Evolutionary conservation across 1,139 yeast species (phyloP).

Genomic region (Scheffersomyces segobiensis): DNA sequence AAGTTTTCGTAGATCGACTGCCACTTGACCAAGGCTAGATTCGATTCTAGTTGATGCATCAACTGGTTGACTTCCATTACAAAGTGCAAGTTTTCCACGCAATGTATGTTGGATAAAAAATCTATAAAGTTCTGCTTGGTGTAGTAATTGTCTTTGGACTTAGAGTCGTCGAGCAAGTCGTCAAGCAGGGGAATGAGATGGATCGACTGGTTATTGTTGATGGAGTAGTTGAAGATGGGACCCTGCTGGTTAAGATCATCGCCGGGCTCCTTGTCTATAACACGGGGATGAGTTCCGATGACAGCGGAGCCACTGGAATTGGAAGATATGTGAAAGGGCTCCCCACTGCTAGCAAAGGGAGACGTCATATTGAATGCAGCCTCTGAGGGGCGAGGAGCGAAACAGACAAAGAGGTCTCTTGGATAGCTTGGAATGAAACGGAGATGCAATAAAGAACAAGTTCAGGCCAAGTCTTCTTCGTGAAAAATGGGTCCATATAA

Average conservation of each 20-base stretch:
- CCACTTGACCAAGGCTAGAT: slow-evolving; percentile 22
- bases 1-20: slow-evolving; percentile 23
- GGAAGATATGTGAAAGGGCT: neutral
- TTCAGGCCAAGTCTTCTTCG: neutral
- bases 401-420: neutral
- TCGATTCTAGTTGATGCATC: slow-evolving; percentile 6
- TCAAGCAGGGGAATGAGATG: slow-evolving; percentile 12
- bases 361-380: neutral
- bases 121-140: slow-evolving; percentile 20
- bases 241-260: neutral
- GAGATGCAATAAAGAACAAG: neutral
- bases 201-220: slow-evolving; percentile 8
- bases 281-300: neutral
- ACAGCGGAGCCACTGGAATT: neutral
- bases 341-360: neutral
- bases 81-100: slow-evolving; percentile 40
- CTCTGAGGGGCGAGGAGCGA: neutral
- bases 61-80: slow-evolving; percentile 29
- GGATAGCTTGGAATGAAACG: neutral
- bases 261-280: neutral
- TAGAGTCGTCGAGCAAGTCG: slow-evolving; percentile 7
- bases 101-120: slow-evolving; percentile 31
- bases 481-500: neutral
- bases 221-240: slow-evolving; percentile 9
- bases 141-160: slow-evolving; percentile 5